Evolutionary conservation across 2,329 filamentous ascomycete species (phyloP).

Genomic region (Pseudogymnoascus sp.): DNA sequence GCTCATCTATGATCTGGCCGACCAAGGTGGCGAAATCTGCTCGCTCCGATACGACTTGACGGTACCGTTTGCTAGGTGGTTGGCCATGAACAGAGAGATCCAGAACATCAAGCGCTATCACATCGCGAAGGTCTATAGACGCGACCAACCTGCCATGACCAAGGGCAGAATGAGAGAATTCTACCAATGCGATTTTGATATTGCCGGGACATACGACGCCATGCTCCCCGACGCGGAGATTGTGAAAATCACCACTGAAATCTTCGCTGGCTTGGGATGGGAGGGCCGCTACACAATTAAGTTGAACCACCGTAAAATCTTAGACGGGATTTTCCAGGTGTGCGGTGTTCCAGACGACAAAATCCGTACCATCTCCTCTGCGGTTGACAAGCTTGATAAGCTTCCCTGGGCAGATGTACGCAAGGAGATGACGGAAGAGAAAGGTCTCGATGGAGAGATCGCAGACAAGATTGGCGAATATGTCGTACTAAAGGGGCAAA

Average conservation of each 20-base stretch:
- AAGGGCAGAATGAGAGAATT: slow-evolving; percentile 94
- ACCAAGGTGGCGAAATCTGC: slow-evolving; percentile 79
- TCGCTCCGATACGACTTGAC: slow-evolving; percentile 82
- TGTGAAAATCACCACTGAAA: slow-evolving; percentile 72
- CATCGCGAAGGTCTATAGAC: slow-evolving; percentile 83
- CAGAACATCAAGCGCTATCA: slow-evolving; percentile 89
- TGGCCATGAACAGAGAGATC: slow-evolving; percentile 76
- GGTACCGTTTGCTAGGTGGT: slow-evolving; percentile 83
- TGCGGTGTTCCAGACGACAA: slow-evolving; percentile 82
- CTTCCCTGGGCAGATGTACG: slow-evolving; percentile 81
- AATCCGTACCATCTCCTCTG: slow-evolving; percentile 81
- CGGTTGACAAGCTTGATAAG: slow-evolving; percentile 95
- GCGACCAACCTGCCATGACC: slow-evolving; percentile 76
- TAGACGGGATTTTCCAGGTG: slow-evolving; percentile 86
- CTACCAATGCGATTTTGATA: slow-evolving; percentile 96
- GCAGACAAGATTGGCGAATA: slow-evolving; percentile 84
- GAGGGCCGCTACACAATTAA: slow-evolving; percentile 65
- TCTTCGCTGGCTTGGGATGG: slow-evolving; percentile 75
- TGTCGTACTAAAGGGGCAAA: slow-evolving; percentile 67
- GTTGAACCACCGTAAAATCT: slow-evolving; percentile 88
- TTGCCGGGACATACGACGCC: slow-evolving; percentile 76
- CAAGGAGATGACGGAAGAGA: slow-evolving; percentile 89
- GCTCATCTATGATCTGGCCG: slow-evolving; percentile 82
- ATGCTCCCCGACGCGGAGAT: slow-evolving; percentile 94
- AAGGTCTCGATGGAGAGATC: slow-evolving; percentile 66